Percentiles rank a stretch among this genome's conserved stretches.
Conservation (phyloP, 805 yeast species). For the Yarrowia sp. region DNA sequence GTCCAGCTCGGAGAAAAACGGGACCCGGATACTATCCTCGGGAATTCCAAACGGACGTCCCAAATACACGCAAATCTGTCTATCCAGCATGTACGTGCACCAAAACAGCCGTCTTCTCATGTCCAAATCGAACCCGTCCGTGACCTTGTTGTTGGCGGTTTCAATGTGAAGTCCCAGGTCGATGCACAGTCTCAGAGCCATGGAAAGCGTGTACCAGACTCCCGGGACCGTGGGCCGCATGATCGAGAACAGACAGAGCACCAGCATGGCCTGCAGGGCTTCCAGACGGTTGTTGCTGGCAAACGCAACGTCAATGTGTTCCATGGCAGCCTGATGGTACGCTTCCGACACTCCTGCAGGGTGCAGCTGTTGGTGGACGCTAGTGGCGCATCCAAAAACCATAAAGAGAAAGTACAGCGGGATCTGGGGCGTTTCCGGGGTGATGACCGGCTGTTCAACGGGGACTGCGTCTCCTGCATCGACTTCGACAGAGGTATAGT, state of each 20-base stretch:
- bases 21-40: conserved; percentile 74
- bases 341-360: conserved; percentile 70
- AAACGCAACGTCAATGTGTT: conserved; percentile 64
- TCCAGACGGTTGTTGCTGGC: conserved; percentile 68
- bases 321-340: conserved; percentile 71
- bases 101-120: conserved; percentile 80
- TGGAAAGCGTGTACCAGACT: conserved; percentile 89
- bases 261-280: conserved; percentile 71
- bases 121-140: conserved; percentile 54
- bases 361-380: conserved; percentile 72
- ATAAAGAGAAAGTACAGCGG: conserved; percentile 68
- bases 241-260: conserved; percentile 72
- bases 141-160: conserved; percentile 41
- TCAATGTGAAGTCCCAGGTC: conserved; percentile 88
- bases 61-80: conserved; percentile 84
- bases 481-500: conserved; percentile 41
- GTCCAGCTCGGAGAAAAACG: conserved; percentile 76
- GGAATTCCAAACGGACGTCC: conserved; percentile 91
- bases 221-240: conserved; percentile 93
- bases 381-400: conserved; percentile 80
- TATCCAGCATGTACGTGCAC: conserved; percentile 86
- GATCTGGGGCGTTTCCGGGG: conserved; percentile 5
- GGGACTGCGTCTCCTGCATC: not conserved
- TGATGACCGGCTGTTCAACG: conserved; percentile 14
- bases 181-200: conserved; percentile 78